Base-by-base conservation (phyloP, 2,329 filamentous ascomycete species). In the Arachnomyces sp. region DNA sequence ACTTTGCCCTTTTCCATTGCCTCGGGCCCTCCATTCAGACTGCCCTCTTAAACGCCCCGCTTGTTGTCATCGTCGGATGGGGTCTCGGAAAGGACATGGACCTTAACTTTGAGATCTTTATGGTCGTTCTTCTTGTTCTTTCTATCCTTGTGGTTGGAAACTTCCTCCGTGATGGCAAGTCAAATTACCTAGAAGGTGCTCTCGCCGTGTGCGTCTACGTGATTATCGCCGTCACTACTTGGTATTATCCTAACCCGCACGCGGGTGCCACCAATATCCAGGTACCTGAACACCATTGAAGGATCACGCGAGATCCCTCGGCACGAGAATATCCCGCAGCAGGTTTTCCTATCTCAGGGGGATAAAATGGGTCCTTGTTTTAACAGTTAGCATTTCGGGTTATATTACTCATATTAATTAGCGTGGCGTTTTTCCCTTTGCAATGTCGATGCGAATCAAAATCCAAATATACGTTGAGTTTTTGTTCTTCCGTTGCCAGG, bases 1-100 rank as follows among this genome's bases (percentile, higher is more conserved):
- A 92, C 66, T 82, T 89, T 61, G 86, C 86, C 0, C 73, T 92
- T 17, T 84, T 85, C 33, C 87, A 95, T 59, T 85, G 92, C 39
- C 78, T 95, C 31, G 87, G 86, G 34, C 82, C 87, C 2, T 90
- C 85, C 1, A 82, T 95, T 43, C 89, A 95, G 64, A 95, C 89
- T 0, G 86, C 88, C 1, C 74, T 95, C 25, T 79, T 95, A 56
- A 95, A 93, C 58, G 86, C 82, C 0, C 88, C 89, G 0, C 73
- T 95, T 3, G 80, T 86, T 6, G 79, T 94, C 28, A 72, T 95
- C 29, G 82, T 93, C 36, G 86, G 83, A 33, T 95, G 89, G 88
- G 82, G 84, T 15, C 64, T 88, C 28, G 63, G 65, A 42, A 79
- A 79, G 52, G 55, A 70, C 4, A 86, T 95, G 76, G 80, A 84